Conservation (phyloP, 169 alveolate species). For the Theileria orientalis region DNA sequence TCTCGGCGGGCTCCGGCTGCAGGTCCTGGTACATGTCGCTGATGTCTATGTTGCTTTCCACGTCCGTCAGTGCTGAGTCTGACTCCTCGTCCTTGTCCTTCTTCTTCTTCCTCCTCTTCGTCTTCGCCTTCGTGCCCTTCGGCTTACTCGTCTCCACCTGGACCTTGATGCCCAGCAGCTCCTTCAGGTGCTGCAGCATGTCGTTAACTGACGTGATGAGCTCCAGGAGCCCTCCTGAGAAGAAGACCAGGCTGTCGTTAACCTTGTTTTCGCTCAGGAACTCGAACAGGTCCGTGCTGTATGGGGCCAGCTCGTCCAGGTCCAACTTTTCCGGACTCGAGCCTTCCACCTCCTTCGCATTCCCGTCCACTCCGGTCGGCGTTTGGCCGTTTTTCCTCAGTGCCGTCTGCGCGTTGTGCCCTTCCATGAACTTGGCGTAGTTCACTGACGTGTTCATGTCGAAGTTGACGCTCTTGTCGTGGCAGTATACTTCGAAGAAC, state of each 20-base stretch:
- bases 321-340: not conserved
- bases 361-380: no score
- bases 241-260: not conserved
- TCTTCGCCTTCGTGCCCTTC: not conserved
- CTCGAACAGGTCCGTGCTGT: no score
- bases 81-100: not conserved
- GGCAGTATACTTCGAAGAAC: conserved; percentile 29
- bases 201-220: not conserved
- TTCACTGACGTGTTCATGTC: not conserved
- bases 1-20: no score
- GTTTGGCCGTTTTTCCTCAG: no score
- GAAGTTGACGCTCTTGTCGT: not conserved
- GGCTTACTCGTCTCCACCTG: not conserved
- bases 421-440: not conserved
- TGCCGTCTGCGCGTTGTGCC: not conserved
- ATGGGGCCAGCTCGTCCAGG: no score
- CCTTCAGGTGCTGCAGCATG: not conserved
- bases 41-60: not conserved
- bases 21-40: not conserved
- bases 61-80: not conserved
- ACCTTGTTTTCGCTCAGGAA: not conserved
- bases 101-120: no score
- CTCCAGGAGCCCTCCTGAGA: not conserved
- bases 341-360: no score
- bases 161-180: not conserved